Evolutionary conservation across 169 alveolate genomes (phyloP), one percentile per base, ranked within the genome.

Genomic region (Plasmodium vivax): DNA sequence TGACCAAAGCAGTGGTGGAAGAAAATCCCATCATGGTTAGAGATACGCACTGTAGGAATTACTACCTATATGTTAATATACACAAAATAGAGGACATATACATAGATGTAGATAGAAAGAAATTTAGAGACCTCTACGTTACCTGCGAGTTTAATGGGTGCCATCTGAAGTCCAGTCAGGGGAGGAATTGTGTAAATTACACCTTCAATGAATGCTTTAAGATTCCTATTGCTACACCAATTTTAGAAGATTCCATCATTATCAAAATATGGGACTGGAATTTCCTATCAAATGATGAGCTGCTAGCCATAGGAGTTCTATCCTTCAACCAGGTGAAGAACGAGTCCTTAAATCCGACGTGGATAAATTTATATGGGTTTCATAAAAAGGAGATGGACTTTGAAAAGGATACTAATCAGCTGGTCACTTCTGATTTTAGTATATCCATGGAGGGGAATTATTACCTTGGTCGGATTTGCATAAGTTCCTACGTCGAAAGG

Each of bases 121-220:
- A 97, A 51, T 85, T 93, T 36, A 75, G 97, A 75, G 97, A 96
- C 71, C 98, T 98, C 1, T 97, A 95, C 75, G 96, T 98, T 8
- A 97, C 98, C 2, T 97, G 98, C 85, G 98, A 97, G 30, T 98
- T 97, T 92, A 98, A 98, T 80, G 98, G 99, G 27, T 97, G 98
- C 43, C 95, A 98, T 36, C 92, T 98, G 84, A 96, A 97, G 92
- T 96, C 99, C 14, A 84, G 96, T 92, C 92, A 88, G 83, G 97
- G 93, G 43, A 47, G 94, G 56, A 90, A 96, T 93, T 79, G 98
- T 85, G 94, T 96, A 62, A 97, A 98, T 71, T 97, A 96, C 91
- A 96, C 98, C 73, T 98, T 97, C 95, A 98, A 98, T 95, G 99
- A 98, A 84, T 97, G 99, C 90, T 97, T 98, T 93, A 95, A 98